phyloP scores from a whole-genome alignment of 768 basidiomycete genomes.

The Kwoniella sp. region DNA sequence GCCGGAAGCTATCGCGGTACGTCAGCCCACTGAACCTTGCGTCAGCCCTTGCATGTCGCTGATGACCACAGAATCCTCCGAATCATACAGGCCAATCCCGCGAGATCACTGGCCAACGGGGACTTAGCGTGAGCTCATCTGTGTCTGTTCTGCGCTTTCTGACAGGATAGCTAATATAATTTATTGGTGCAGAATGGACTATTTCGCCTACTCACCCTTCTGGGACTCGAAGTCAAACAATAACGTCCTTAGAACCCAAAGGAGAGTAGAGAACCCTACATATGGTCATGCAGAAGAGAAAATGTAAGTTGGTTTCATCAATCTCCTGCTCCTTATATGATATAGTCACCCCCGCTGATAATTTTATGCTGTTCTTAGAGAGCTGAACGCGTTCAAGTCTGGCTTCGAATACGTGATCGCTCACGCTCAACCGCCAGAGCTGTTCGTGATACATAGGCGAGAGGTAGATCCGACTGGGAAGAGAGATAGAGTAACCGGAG shows the following conservation, averaged over 20 bases:
- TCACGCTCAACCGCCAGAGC: conserved; percentile 39
- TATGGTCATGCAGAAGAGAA: conserved; percentile 48
- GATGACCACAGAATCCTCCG: background rate
- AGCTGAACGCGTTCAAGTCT: conserved; percentile 36
- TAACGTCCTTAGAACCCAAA: conserved; percentile 39
- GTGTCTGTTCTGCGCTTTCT: background rate
- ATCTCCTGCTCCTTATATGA: background rate
- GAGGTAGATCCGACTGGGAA: conserved; percentile 31
- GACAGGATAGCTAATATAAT: background rate
- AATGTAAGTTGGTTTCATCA: conserved; percentile 25
- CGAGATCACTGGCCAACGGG: conserved; percentile 36
- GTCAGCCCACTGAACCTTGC: conserved; percentile 4
- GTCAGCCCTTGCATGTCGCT: background rate
- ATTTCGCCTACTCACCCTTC: conserved; percentile 51
- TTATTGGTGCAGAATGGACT: conserved; percentile 40
- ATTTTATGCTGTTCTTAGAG: conserved; percentile 16
- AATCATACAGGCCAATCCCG: conserved; percentile 39
- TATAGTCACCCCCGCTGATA: background rate
- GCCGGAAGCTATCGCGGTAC: conserved; percentile 47
- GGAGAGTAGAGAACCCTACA: conserved; percentile 37
- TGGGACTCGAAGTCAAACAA: conserved; percentile 51
- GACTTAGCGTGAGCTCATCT: conserved; percentile 39
- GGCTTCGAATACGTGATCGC: conserved; percentile 50
- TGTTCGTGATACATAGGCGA: conserved; percentile 41
- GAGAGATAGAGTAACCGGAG: conserved; percentile 28